These are phyloP conservation scores for Lophiotrema nucula DNA, from an alignment of 495 filamentous ascomycete species.

Conservation along the genomic window DNA sequence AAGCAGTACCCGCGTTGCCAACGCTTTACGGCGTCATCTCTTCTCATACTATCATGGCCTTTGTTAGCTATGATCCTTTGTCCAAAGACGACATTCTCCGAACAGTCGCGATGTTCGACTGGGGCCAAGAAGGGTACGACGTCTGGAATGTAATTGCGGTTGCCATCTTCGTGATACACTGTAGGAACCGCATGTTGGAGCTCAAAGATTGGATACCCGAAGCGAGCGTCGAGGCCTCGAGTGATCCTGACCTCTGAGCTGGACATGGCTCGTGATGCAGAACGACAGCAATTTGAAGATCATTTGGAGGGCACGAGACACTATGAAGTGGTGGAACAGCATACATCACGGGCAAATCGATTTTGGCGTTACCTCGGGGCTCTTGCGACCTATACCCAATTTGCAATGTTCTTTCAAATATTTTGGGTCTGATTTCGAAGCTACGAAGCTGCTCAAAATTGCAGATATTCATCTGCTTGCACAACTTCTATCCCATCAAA, in stretches of 20 bases:
- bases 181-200: slow-evolving; percentile 35
- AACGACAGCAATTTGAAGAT: too few relatives aligned
- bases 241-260: slow-evolving; percentile 25
- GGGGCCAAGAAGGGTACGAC: slow-evolving; percentile 36
- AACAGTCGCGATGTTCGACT: slow-evolving; percentile 38
- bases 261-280: too few relatives aligned
- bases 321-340: too few relatives aligned
- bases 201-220: slow-evolving; percentile 17
- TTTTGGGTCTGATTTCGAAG: too few relatives aligned
- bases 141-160: slow-evolving; percentile 43
- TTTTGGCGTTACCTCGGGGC: too few relatives aligned
- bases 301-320: too few relatives aligned
- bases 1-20: slow-evolving; percentile 27
- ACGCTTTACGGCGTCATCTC: slow-evolving; percentile 41
- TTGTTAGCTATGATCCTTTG: slow-evolving; percentile 34
- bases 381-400: too few relatives aligned
- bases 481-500: too few relatives aligned
- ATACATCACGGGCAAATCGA: too few relatives aligned
- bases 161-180: slow-evolving; percentile 40
- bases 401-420: too few relatives aligned
- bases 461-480: too few relatives aligned
- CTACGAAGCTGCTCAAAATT: too few relatives aligned
- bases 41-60: slow-evolving; percentile 36
- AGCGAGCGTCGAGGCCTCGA: not conserved
- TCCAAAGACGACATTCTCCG: slow-evolving; percentile 22